Conservation (phyloP, 2,329 filamentous ascomycete species). For the Monosporascus sp. region DNA sequence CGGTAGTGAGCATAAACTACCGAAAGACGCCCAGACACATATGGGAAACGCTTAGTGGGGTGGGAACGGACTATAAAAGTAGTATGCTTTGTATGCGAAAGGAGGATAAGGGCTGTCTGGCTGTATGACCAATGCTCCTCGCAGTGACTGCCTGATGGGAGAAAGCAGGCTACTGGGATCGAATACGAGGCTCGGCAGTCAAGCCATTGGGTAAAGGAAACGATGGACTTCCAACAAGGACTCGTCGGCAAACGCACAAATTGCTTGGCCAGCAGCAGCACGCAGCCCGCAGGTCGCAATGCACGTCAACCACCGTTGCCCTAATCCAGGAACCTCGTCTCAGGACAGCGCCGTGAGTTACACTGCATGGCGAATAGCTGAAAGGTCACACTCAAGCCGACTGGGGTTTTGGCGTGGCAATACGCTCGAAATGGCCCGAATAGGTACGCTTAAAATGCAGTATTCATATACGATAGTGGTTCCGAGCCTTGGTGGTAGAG, state of each 20-base stretch:
- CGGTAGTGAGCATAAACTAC: not conserved
- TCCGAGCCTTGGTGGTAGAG: too few species aligned
- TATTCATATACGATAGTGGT: too few species aligned
- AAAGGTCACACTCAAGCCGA: not conserved
- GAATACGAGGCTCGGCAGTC: not conserved
- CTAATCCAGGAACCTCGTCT: not conserved
- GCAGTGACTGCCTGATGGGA: not conserved
- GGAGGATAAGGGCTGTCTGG: too few species aligned
- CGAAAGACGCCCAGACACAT: not conserved
- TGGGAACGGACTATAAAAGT: too few species aligned
- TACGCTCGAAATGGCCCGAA: not conserved
- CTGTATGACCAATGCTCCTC: not conserved
- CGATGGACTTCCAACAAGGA: not conserved
- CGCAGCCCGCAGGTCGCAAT: not conserved
- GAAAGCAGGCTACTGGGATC: not conserved
- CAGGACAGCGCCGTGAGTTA: not conserved
- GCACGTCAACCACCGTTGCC: not conserved
- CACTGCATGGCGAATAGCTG: not conserved
- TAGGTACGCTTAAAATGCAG: too few species aligned
- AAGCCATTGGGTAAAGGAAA: not conserved
- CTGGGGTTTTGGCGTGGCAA: not conserved
- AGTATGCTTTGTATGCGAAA: too few species aligned
- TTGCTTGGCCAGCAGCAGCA: not conserved
- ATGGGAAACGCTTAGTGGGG: too few species aligned
- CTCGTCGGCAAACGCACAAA: not conserved